phyloP scores from a whole-genome alignment of 495 filamentous ascomycete species.

The Mycothermus thermophilus region DNA sequence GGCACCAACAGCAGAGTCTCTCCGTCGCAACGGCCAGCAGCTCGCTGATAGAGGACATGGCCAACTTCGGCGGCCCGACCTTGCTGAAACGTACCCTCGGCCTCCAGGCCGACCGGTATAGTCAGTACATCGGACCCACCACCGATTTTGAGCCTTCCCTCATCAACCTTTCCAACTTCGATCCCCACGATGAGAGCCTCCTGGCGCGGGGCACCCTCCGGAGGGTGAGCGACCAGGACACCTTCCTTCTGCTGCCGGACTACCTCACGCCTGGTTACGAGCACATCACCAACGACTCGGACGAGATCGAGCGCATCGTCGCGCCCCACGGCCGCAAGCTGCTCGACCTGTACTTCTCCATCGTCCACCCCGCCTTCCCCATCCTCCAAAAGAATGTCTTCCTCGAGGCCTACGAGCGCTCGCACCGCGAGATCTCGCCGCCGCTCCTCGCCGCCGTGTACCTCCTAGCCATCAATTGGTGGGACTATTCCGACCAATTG shows the following conservation, averaged over 20 bases:
- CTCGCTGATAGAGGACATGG: conserved; percentile 46
- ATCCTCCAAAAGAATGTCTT: conserved; percentile 81
- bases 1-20: conserved; percentile 38
- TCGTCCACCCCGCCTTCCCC: conserved; percentile 82
- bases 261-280: conserved; percentile 45
- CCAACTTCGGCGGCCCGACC: conserved; percentile 45
- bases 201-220: conserved; percentile 56
- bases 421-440: conserved; percentile 65
- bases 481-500: conserved; percentile 57
- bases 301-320: conserved; percentile 71
- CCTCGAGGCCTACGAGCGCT: conserved; percentile 66
- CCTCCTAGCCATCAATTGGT: conserved; percentile 81
- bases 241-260: conserved; percentile 69
- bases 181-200: conserved; percentile 56
- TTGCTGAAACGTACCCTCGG: conserved; percentile 51
- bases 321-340: conserved; percentile 66
- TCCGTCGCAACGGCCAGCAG: conserved; percentile 40
- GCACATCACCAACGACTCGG: conserved; percentile 49
- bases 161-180: conserved; percentile 57
- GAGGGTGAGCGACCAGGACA: conserved; percentile 68
- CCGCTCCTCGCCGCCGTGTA: conserved; percentile 81
- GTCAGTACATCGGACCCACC: conserved; percentile 52
- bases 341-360: conserved; percentile 75
- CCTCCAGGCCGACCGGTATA: conserved; percentile 47
- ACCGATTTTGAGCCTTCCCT: conserved; percentile 62